Evolutionary conservation across 176 grass and related monocot genomes (phyloP).

Genomic region (Dendrocalamus sinicus): DNA sequence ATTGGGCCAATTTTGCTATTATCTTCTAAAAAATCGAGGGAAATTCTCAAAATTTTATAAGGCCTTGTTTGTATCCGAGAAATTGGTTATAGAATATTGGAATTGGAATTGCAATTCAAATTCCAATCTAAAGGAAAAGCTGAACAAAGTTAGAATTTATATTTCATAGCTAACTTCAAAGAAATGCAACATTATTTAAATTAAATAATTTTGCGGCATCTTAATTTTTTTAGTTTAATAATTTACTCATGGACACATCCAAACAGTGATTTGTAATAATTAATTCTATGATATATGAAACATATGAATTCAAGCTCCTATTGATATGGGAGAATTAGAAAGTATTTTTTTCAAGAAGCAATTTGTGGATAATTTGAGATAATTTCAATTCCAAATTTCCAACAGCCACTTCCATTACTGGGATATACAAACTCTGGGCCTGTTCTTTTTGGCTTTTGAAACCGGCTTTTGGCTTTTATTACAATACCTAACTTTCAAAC

Average conservation of each 20-base stretch:
- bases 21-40: neutral
- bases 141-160: neutral
- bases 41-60: neutral
- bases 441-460: too few species aligned
- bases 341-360: neutral
- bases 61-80: neutral
- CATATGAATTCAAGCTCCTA: constrained; percentile 1
- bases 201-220: neutral
- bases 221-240: neutral
- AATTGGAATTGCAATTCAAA: constrained; percentile 8
- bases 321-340: neutral
- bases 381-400: neutral
- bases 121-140: neutral
- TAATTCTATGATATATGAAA: neutral
- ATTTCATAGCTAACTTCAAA: constrained; percentile 16
- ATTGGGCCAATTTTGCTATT: neutral
- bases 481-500: too few species aligned
- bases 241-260: neutral
- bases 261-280: neutral
- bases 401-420: neutral
- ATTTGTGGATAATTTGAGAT: neutral
- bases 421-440: neutral
- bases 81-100: neutral
- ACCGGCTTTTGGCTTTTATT: too few species aligned
- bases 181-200: neutral